Base-by-base conservation (phyloP, 345 rosid genomes). In the Heritiera fomes region DNA sequence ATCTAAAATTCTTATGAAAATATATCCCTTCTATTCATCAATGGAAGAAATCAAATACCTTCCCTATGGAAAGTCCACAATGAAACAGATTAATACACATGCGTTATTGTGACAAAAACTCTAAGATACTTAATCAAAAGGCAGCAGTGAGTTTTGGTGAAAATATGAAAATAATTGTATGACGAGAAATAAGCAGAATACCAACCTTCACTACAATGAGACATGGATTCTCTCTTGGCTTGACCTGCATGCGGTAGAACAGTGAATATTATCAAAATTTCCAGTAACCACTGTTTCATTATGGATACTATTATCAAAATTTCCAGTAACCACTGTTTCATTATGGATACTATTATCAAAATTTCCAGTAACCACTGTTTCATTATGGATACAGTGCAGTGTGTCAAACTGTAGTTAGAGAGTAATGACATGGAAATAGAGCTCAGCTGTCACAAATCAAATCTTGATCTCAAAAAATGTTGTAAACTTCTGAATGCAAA, bases 201-300 rank as follows among this genome's bases (percentile, higher is more conserved):
- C 86, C 32, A 74, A 95, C 99, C 98, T 77, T 90, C 47, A 82
- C 84, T 76, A 88, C 82, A 77, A 92, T 84, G 81, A 86, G 94
- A 80, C 93, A 87, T 74, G 90, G 90, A 64, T 88, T 89, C 79
- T 85, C 88, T 0, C 82, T 71, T 45, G 82, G 86, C 79, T 90
- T 90, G 82, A 87, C 85, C 99, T 95, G 91, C 86, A 84, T 3
- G 18, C 28, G 50, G 80, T 60, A 71, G 79, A 77, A 63, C 50
- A 86, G 67, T 12, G 68, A 70, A 83, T 78, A 53, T 67, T 62
- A 70, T 73, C 38, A 73, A 17, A 56, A 15, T 4, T 61, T 5
- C 23, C 67, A 38, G 45, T 14, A 41, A 41, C 56, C 41, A 53
- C 49, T 17, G 45, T 58, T 13, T 53, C 2, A 47, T 41, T 53